Evolutionary conservation across 2,329 filamentous ascomycete genomes (phyloP).

Genomic region (Neodidymelliopsis sp.): DNA sequence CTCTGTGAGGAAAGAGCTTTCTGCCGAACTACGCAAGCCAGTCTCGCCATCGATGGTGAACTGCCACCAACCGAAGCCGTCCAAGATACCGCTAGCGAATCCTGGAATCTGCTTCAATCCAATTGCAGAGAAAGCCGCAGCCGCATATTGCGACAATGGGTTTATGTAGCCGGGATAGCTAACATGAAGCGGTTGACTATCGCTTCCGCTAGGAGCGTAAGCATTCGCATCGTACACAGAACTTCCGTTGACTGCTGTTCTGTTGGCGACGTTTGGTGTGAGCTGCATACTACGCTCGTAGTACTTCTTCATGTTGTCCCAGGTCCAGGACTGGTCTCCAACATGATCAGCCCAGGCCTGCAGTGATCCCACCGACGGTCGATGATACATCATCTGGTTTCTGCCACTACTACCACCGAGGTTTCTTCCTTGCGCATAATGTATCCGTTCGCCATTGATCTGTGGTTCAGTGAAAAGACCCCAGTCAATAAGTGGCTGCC

Average conservation of each 20-base stretch:
- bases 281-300: neutral
- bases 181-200: neutral
- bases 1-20: constrained; percentile 12
- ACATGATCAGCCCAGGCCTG: constrained; percentile 34
- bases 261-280: neutral
- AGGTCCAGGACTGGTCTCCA: constrained; percentile 35
- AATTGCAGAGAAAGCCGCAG: neutral
- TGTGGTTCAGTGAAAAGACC: constrained; percentile 28
- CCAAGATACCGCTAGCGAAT: neutral
- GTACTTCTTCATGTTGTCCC: constrained; percentile 14
- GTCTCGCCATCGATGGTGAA: neutral
- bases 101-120: neutral
- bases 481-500: constrained; percentile 41
- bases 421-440: constrained; percentile 37
- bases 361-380: constrained; percentile 19
- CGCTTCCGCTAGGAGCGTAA: neutral
- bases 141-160: neutral
- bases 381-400: constrained; percentile 34
- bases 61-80: neutral
- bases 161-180: neutral
- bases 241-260: neutral
- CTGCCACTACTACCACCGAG: constrained; percentile 39
- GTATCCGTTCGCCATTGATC: constrained; percentile 20
- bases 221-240: constrained; percentile 11
- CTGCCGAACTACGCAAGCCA: constrained; percentile 18